A percentile compares a stretch with the other conserved stretches of the same genome.
These are phyloP conservation scores for Ampelocalamus luodianensis DNA, from an alignment of 176 grass and related monocot species.

Conservation along the genomic window DNA sequence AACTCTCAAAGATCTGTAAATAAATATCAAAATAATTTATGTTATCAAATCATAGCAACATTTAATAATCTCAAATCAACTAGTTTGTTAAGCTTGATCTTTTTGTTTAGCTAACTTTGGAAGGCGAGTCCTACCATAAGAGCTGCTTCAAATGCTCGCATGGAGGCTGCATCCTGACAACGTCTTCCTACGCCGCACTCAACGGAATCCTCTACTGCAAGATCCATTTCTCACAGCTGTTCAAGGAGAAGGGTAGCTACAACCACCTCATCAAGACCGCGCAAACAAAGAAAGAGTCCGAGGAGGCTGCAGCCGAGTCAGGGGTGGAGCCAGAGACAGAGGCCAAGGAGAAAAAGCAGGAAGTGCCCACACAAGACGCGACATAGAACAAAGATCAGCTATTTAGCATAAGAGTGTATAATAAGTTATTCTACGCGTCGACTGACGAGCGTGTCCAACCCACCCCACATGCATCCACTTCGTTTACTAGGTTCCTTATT, in stretches of 20 bases:
- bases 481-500: too few relatives aligned
- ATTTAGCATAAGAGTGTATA: too few relatives aligned
- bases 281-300: constrained; percentile 58
- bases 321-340: constrained; percentile 9
- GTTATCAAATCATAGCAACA: not conserved
- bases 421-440: too few relatives aligned
- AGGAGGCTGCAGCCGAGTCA: constrained; percentile 29
- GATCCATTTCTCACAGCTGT: constrained; percentile 92
- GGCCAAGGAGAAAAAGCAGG: constrained; percentile 10
- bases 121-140: constrained; percentile 91
- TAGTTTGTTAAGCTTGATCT: not conserved
- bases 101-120: constrained; percentile 63
- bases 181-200: constrained; percentile 78
- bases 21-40: not conserved
- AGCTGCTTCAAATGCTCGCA: constrained; percentile 92
- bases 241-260: constrained; percentile 98
- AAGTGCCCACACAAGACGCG: constrained; percentile 30
- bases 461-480: too few relatives aligned
- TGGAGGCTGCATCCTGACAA: constrained; percentile 83
- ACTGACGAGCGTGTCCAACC: too few relatives aligned
- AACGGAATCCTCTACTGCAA: constrained; percentile 93
- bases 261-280: constrained; percentile 79
- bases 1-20: not conserved
- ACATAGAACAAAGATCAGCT: constrained; percentile 40
- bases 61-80: not conserved